Evolutionary conservation across 352 stramenopile species (phyloP), one percentile per base, ranked within the genome.

Genomic region (Globisporangium cylindrosporum): DNA sequence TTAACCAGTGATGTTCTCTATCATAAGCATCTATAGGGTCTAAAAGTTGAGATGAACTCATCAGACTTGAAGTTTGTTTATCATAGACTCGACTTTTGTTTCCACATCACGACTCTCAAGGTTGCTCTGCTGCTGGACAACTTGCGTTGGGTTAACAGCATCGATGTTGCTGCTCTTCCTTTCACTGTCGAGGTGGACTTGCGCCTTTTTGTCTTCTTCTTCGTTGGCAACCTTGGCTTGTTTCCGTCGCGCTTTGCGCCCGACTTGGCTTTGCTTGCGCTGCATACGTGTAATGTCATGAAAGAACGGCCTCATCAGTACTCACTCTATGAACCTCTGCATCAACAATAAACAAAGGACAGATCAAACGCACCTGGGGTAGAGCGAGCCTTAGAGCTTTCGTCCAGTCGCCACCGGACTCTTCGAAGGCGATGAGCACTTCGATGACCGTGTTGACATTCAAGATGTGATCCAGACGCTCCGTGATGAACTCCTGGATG

Each of bases 361-460:
- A 41, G n/a, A 10, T 18, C 57, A 54, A 49, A 49, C 60, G 18
- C 69, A 92, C 84, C 80, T 85, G 72, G 49, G 84, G 84, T 18
- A 93, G 62, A 18, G 76, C 74, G 53, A 78, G 65, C 2, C 78
- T 75, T 22, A 93, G 69, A 12, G 80, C 76, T 5, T 65, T 68
- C n/a, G 59, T 56, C 84, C 84, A 93, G 64, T 93, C 80, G 7
- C 70, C 73, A 18, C 38, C 41, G 15, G 70, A 58, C 59, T 77
- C 70, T 29, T 74, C 72, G 46, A 86, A 89, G 9, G 78, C 72
- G 49, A 88, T 89, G 41, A 93, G 75, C 61, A 91, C 82, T 34
- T 92, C 84, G 20, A 88, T 59, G 32, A 94, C 81, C 41, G 84
- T 92, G 67, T 94, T 92, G 27, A 94, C 82, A 66, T 92, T 94